Base-by-base conservation (phyloP, 148 eudicot species). In the Hydrangea macrophylla region DNA sequence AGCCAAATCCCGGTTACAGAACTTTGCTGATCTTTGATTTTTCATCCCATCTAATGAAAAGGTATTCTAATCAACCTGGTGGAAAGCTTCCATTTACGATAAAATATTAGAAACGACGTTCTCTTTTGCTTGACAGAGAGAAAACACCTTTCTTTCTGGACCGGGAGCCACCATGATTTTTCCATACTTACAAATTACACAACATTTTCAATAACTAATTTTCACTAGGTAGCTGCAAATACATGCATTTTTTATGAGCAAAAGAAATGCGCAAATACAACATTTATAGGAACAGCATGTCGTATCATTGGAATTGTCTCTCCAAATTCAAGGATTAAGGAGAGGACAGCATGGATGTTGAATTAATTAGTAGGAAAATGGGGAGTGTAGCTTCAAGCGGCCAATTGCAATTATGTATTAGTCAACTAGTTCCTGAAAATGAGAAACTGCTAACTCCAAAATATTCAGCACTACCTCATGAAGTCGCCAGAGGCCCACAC, bases 401-500 rank as follows among this genome's bases (percentile, higher is more conserved):
- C 50, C 11, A 42, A 8, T 42, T 42, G 15, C 17, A 9, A 42
- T 18, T 18, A 42, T 42, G 17, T 42, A 42, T 42, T 11, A 48
- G 22, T 1, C n/a, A 3, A 35, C 39, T 35, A 35, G 5, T 35
- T 35, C 39, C n/a, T 15, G 7, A 48, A 20, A 48, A 18, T 48
- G 36, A 45, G 36, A 36, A 32, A 12, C 48, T 35, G 22, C 8
- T 31, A 24, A 33, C 35, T n/a, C 28, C 28, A 18, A 39, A 39
- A 58, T 45, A 58, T 63, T 32, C 28, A 57, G 51, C 35, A 58
- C 9, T 44, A 92, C 98, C 96, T 92, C 93, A 71, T 90, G 82
- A 57, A 92, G 81, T 79, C 98, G 84, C 98, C 98, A 89, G 32
- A 92, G 82, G 59, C 98, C 98, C 15, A 79, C 68, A 70, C 83